Evolutionary conservation across 208 protist genomes (phyloP), one percentile per base, ranked within the genome.

Genomic region (Leishmania amazonensis): DNA sequence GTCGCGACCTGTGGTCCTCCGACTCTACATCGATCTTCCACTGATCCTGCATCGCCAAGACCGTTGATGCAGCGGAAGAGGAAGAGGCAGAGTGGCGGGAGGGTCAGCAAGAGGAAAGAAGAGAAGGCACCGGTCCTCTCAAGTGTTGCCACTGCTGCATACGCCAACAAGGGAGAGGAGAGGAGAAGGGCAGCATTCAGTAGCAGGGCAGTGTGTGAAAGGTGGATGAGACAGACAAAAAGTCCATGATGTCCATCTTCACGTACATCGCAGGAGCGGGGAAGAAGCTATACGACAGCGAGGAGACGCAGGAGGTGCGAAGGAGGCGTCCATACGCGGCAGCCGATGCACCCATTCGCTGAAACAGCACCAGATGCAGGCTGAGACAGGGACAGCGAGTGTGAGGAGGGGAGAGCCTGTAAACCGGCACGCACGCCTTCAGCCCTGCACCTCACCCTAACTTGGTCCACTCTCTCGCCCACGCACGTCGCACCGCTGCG

Each of bases 1-100:
- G 85, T 0, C 90, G 86, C 60, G 92, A 87, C 17, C 84, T 64
- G 77, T 92, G 89, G 81, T 88, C 87, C 65, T 92, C 90, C 17
- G 87, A 79, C 35, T 82, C 81, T 4, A 80, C 24, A 49, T 85
- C 82, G 42, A 82, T 76, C 65, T 80, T 82, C 83, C 83, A 86
- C 74, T 86, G 83, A 47, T 86, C 78, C n/a, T 80, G 53, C 83
- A 86, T 86, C n/a, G 35, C 24, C 42, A 24, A 49, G 38, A 3
- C 2, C 2, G 40, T 7, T 51, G 68, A 73, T 51, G 28, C 47
- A 42, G 73, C 11, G 73, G 31, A 47, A 51, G 47, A 62, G 51
- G 47, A 54, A 54, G 47, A 54, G n/a, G 38, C 65, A 0, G 24
- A 73, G 24, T 31, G 24, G 42, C 19, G 42, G 7, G 42, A 49